Base-by-base conservation (phyloP, 768 basidiomycete species). In the Lentinula detonsa region DNA sequence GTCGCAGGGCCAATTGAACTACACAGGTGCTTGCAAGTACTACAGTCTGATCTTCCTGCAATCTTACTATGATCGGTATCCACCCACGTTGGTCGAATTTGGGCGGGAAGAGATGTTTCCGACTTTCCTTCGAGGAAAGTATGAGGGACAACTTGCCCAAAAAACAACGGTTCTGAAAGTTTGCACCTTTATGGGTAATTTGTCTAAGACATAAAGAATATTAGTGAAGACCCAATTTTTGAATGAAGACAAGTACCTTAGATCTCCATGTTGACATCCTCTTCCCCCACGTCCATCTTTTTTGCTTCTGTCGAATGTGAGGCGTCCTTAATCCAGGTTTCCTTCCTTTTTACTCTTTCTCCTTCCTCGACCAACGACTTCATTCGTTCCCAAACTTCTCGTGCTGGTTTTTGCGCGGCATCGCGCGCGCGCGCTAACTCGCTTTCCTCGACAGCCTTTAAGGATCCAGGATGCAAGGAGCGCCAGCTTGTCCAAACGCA, bases 401-500 rank as follows among this genome's bases (percentile, higher is more conserved):
- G 61, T 0, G 84, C 85, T 4, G 81, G 83, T 4, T 61, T 64
- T 62, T 70, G 70, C 1, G 86, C 87, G 37, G 85, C 65, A n/a
- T 75, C 74, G 61, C 74, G 76, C 3, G 83, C 86, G n/a, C 68
- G 62, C 13, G 68, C 65, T 8, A 87, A 65, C 11, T 79, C 77
- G 1, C 60, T 68, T 53, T 76, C 76, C 45, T 79, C 74, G 63
- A 81, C 77, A 1, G 62, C 5, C 45, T 68, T 66, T 2, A 9
- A 9, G 34, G 33, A 39, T 49, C 33, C n/a, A 57, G 72, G 64
- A 52, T 62, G 49, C 3, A 61, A 63, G 0, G 78, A 69, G 53
- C 73, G 74, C 81, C 85, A 87, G 65, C 79, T 82, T 13, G 82
- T 79, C 85, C 85, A 87, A 8, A 87, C 80, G 53, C 78, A 78